Conservation (phyloP, 345 rosid species). For the Jatropha curcas region DNA sequence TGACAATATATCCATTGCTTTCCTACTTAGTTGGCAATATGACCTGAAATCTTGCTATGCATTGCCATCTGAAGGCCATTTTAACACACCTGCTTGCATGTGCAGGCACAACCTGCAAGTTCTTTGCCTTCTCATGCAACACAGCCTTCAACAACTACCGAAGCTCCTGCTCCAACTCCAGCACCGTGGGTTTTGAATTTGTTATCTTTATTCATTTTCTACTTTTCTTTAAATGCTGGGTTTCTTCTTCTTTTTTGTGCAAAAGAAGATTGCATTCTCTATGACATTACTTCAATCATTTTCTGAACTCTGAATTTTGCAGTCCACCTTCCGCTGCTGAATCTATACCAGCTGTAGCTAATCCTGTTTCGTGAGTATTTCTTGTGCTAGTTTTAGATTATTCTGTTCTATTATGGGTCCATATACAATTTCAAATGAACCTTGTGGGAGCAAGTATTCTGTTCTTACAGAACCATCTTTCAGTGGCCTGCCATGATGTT, state of each 20-base stretch:
- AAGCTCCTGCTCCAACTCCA: conserved; percentile 16
- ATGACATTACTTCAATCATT: neutral
- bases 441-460: neutral
- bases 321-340: conserved; percentile 21
- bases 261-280: neutral
- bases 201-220: neutral
- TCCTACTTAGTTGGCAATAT: neutral
- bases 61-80: neutral
- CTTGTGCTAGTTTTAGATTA: neutral
- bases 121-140: conserved; percentile 16
- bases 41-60: neutral
- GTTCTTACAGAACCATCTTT: no score
- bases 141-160: conserved; percentile 6
- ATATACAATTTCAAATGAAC: neutral
- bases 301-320: neutral
- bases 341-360: conserved; percentile 16
- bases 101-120: conserved; percentile 22
- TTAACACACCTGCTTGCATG: neutral
- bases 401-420: neutral
- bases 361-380: conserved; percentile 19
- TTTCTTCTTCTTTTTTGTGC: no score
- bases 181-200: conserved; percentile 18
- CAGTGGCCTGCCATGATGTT: no score
- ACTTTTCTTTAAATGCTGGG: neutral
- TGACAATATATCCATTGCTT: neutral